Conservation (phyloP, 306 rosid species). For the Sicyos baderoa region DNA sequence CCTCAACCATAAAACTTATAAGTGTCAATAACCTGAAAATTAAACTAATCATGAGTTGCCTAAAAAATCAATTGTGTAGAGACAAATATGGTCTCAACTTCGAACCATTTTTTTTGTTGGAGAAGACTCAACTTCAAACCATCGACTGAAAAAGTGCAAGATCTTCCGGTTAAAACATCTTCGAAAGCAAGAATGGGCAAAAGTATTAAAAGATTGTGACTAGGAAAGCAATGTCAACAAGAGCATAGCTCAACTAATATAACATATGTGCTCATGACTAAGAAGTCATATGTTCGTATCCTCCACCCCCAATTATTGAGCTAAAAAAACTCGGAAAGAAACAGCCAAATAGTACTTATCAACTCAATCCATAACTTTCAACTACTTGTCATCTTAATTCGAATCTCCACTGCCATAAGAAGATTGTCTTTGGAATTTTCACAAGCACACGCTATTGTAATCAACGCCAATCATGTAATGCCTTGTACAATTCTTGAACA, state of each 20-base stretch:
- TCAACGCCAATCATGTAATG: background rate
- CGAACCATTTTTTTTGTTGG: background rate
- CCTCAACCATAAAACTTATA: background rate
- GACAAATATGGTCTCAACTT: background rate
- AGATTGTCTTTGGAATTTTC: background rate
- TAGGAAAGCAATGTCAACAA: background rate
- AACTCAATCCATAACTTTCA: constrained; percentile 3
- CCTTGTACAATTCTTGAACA: constrained; percentile 2
- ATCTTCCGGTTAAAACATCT: constrained; percentile 3
- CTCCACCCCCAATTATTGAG: too few relatives aligned
- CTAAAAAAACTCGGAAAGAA: background rate
- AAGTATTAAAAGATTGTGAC: background rate
- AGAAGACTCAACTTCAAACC: background rate
- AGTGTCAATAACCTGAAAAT: background rate
- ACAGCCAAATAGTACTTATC: background rate
- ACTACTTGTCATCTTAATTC: constrained; percentile 11
- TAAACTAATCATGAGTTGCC: background rate
- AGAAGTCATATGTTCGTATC: too few relatives aligned
- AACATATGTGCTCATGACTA: too few relatives aligned
- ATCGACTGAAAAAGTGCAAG: background rate
- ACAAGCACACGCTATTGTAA: background rate
- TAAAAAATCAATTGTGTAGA: background rate
- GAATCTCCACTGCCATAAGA: background rate
- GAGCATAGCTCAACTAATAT: too few relatives aligned
- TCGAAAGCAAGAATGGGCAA: background rate